These are phyloP conservation scores for Zygnema circumcarinatum DNA, from an alignment of 139 green algal genomes.

Conservation along the genomic window DNA sequence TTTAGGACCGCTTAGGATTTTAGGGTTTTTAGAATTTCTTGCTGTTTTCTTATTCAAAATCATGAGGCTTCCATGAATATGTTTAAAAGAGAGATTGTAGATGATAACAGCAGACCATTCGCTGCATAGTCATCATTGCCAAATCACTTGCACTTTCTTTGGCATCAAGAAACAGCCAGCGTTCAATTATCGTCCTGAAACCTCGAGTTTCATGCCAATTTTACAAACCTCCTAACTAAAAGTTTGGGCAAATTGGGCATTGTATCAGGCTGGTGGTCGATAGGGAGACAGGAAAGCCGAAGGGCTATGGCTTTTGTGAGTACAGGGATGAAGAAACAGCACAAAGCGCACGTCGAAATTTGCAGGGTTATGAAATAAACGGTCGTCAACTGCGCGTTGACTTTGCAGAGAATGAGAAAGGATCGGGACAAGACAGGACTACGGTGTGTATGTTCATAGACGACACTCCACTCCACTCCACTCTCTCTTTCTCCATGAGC, in stretches of 20 bases:
- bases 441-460: background rate
- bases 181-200: no score
- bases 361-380: constrained; percentile 76
- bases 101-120: no score
- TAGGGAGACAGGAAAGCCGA: constrained; percentile 88
- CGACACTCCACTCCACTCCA: background rate
- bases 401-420: constrained; percentile 69
- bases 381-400: constrained; percentile 73
- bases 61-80: no score
- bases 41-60: no score
- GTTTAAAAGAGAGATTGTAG: no score
- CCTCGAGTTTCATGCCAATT: no score
- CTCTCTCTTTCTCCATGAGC: background rate
- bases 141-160: no score
- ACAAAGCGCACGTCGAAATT: constrained; percentile 84
- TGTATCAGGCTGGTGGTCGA: constrained; percentile 85
- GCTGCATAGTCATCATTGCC: no score
- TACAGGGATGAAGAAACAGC: constrained; percentile 89
- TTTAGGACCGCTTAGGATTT: no score
- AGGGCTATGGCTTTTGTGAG: constrained; percentile 95
- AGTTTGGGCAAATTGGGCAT: background rate
- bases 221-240: no score
- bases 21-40: no score
- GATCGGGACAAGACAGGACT: background rate
- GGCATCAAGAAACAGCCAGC: no score